These are phyloP conservation scores for Stephania yunnanensis DNA, from an alignment of 164 flowering plant species.

Conservation along the genomic window DNA sequence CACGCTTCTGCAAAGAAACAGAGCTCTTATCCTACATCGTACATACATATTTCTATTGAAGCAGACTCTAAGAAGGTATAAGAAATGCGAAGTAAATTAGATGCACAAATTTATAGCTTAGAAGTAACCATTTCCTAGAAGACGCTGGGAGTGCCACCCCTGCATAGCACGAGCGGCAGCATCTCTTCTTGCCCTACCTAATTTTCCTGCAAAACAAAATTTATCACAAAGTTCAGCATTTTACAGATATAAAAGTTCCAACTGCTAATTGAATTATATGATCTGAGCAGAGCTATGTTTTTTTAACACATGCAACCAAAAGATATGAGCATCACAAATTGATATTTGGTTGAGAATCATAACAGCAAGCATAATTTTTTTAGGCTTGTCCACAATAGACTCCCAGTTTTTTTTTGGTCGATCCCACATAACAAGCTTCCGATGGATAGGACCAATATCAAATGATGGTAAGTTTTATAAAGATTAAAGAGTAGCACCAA, in stretches of 20 bases:
- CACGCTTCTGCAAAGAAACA: slow-evolving; percentile 50
- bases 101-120: neutral
- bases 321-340: too few relatives aligned
- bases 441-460: too few relatives aligned
- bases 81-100: neutral
- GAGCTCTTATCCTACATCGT: slow-evolving; percentile 55
- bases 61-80: neutral
- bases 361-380: too few relatives aligned
- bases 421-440: too few relatives aligned
- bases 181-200: slow-evolving; percentile 86
- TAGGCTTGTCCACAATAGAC: too few relatives aligned
- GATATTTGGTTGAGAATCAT: too few relatives aligned
- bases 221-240: neutral
- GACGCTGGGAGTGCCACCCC: slow-evolving; percentile 89
- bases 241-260: neutral
- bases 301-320: too few relatives aligned
- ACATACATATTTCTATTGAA: neutral
- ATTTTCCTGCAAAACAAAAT: neutral
- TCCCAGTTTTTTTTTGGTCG: too few relatives aligned
- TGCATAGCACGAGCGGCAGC: slow-evolving; percentile 98
- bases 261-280: neutral
- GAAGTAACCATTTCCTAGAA: slow-evolving; percentile 54
- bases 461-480: too few relatives aligned
- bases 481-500: too few relatives aligned
- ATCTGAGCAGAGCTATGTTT: too few relatives aligned